Evolutionary conservation across 2,329 filamentous ascomycete genomes (phyloP).

Genomic region (Biscogniauxia mediterranea): DNA sequence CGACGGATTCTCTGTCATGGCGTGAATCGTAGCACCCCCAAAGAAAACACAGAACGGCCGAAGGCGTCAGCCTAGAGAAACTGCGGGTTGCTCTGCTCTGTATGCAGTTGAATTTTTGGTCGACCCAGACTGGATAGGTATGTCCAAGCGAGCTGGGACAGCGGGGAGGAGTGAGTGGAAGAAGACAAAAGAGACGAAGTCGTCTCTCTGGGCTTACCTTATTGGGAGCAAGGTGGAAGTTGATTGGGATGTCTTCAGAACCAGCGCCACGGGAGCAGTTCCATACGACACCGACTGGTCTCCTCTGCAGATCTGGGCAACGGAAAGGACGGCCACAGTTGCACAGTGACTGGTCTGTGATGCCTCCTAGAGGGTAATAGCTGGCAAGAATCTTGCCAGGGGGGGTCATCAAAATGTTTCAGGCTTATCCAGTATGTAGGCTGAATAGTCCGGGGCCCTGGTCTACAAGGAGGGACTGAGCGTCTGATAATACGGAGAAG

Average conservation of each 20-base stretch:
- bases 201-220: background rate
- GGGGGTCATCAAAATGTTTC: background rate
- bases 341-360: background rate
- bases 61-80: background rate
- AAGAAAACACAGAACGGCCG: background rate
- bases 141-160: background rate
- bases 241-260: background rate
- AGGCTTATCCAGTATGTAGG: background rate
- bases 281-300: background rate
- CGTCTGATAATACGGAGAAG: background rate
- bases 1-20: background rate
- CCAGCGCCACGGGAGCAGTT: background rate
- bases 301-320: background rate
- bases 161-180: background rate
- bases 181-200: background rate
- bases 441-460: background rate
- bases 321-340: background rate
- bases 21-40: background rate
- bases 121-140: background rate
- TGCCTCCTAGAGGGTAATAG: background rate
- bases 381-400: background rate
- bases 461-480: no score
- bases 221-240: background rate
- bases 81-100: background rate
- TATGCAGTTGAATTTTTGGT: background rate